Base-by-base conservation (phyloP, 1,284 basidiomycete species). In the Austroboletus rostrupii region DNA sequence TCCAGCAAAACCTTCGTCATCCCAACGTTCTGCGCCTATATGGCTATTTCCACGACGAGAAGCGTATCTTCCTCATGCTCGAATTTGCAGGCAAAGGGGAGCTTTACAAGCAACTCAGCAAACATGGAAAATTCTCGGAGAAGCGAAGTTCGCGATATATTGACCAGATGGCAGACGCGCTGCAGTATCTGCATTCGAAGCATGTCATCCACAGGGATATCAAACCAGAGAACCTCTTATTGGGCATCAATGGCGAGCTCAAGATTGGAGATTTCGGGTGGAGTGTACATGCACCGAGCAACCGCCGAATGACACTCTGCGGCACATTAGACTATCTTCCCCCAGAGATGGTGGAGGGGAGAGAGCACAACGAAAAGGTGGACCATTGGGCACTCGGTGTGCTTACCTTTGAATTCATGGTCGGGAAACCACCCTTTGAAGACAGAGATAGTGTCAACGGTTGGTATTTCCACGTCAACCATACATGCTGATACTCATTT, bases 211-310 rank as follows among this genome's bases (percentile, higher is more conserved):
- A 99, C 67, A 85, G 97, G 21, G 97, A 99, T 64, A 99, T 99
- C 76, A 99, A 99, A 71, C 97, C 97, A 0, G 97, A 98, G 72
- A 99, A 99, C 67, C 72, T 99, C 45, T 78, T 99, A 9, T 75
- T 99, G 10, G 96, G 95, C 14, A 84, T 99, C 61, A 91, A 94
- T 57, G 97, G 96, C 40, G 96, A 99, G 67, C 77, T 99, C 57
- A 99, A 99, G 78, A 97, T 99, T 56, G 97, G 85, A 7, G 97
- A 99, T 70, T 99, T 99, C 70, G 97, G 97, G 8, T 99, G 97
- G 96, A 93, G 90, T 63, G 96, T 99, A 3, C 97, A 99, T 67
- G 97, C 97, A 0, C 97, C 96, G 0, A 85, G 92, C 0, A 92
- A 93, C 67, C 74, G 92, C 55, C 74, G 94, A 38, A 87, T 81